Conservation (phyloP, 1,139 yeast genomes). For the Geotrichum europaeum region DNA sequence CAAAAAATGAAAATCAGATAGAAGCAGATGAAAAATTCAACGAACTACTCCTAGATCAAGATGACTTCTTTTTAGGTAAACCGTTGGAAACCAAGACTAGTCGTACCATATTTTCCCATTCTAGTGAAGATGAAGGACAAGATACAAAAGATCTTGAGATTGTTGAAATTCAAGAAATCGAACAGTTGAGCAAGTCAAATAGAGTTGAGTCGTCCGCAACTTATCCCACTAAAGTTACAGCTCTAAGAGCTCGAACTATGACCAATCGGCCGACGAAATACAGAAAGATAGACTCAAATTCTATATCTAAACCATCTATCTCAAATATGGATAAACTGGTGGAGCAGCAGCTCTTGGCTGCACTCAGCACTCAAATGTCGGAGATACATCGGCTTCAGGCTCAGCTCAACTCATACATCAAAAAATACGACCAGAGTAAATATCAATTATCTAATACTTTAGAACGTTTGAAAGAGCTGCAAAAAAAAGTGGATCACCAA, state of each 20-base stretch:
- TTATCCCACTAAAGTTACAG: not conserved
- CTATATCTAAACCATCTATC: not conserved
- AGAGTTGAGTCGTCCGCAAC: not conserved
- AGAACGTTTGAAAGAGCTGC: slow-evolving; percentile 1
- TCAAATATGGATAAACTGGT: slow-evolving; percentile 12
- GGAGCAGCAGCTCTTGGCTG: slow-evolving; percentile 12
- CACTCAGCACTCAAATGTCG: slow-evolving; percentile 9
- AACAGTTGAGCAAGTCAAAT: not conserved
- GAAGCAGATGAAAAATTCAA: slow-evolving; percentile 7
- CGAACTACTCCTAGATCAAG: slow-evolving; percentile 12
- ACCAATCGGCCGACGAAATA: slow-evolving; percentile 6
- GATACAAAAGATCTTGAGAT: slow-evolving; percentile 11
- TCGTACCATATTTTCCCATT: not conserved
- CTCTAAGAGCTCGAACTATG: not conserved
- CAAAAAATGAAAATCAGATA: not conserved
- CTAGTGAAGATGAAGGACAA: not conserved
- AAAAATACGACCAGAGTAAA: slow-evolving; percentile 8
- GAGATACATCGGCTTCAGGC: slow-evolving; percentile 13
- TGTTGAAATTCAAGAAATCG: slow-evolving; percentile 6
- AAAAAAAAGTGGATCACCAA: not conserved
- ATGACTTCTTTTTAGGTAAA: not conserved
- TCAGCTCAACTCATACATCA: slow-evolving; percentile 8
- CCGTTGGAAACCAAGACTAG: not conserved
- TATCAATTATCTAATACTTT: slow-evolving; percentile 4
- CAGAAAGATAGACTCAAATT: not conserved